Evolutionary conservation across 106 monocot species (phyloP).

Genomic region (Ottelia alismoides): DNA sequence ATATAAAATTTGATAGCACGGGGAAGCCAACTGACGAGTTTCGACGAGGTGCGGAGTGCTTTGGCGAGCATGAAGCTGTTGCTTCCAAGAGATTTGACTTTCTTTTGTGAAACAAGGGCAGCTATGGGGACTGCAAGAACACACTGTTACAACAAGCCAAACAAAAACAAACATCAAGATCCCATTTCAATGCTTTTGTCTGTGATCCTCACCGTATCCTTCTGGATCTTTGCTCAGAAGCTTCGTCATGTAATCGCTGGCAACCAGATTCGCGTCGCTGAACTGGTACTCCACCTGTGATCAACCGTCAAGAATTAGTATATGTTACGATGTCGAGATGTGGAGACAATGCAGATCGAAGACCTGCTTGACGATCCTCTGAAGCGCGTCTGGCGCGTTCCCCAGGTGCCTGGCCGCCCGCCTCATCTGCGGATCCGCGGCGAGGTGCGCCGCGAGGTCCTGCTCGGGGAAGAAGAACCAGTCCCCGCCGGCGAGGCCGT

Average conservation of each 20-base stretch:
- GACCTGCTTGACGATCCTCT: conserved; percentile 82
- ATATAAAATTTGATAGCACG: too few relatives aligned
- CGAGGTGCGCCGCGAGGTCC: conserved; percentile 10
- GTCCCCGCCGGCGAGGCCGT: conserved; percentile 6
- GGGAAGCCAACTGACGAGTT: conserved; percentile 68
- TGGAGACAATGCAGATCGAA: too few relatives aligned
- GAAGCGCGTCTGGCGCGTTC: conserved; percentile 20
- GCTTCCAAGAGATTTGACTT: conserved; percentile 44
- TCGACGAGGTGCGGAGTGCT: conserved; percentile 59
- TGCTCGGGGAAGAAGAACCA: conserved; percentile 40
- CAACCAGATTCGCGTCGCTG: conserved; percentile 57
- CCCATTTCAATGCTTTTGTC: not conserved
- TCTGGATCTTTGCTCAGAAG: conserved; percentile 77
- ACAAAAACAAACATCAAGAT: not conserved
- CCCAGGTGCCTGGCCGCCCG: not conserved
- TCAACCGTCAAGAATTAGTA: too few relatives aligned
- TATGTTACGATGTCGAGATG: too few relatives aligned
- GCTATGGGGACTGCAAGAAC: conserved; percentile 52
- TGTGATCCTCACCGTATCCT: conserved; percentile 41
- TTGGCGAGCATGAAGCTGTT: conserved; percentile 41
- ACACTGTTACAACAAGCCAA: not conserved
- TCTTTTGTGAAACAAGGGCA: conserved; percentile 66
- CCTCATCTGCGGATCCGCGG: not conserved
- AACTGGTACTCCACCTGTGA: conserved; percentile 77
- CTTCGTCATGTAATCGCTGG: conserved; percentile 63